Percentiles rank a stretch among this genome's conserved stretches.
Evolutionary conservation across 306 rosid species (phyloP).

Genomic region (Cucurbita moschata): DNA sequence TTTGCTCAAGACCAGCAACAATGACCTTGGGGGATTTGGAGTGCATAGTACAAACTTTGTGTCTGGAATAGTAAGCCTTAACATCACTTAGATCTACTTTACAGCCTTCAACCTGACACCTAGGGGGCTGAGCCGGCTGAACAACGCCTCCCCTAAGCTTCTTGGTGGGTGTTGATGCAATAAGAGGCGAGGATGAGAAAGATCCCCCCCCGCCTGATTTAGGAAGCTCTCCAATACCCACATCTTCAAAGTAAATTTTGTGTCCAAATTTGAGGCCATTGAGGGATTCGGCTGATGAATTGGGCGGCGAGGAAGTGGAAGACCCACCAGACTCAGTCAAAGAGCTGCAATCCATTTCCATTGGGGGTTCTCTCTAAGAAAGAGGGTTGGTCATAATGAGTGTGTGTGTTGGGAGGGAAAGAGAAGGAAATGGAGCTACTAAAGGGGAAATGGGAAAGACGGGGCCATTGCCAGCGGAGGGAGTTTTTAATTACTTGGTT

Average conservation of each 20-base stretch:
- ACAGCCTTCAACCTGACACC: conserved; percentile 95
- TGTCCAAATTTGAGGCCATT: conserved; percentile 65
- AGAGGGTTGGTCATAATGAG: background rate
- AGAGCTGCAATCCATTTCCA: conserved; percentile 44
- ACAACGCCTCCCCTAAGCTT: conserved; percentile 32
- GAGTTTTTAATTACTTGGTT: too few relatives aligned
- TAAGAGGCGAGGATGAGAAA: conserved; percentile 11
- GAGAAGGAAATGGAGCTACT: too few relatives aligned
- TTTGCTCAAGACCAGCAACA: conserved; percentile 63
- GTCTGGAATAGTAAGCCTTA: conserved; percentile 82
- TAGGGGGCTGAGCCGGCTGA: conserved; percentile 45
- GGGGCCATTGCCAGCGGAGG: too few relatives aligned
- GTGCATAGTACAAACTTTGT: conserved; percentile 76
- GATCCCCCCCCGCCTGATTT: conserved; percentile 23
- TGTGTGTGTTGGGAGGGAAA: too few relatives aligned
- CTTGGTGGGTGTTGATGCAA: conserved; percentile 23
- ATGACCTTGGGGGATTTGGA: conserved; percentile 68
- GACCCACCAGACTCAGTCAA: conserved; percentile 38
- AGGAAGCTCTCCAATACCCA: conserved; percentile 19
- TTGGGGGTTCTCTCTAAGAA: background rate
- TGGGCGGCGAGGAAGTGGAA: conserved; percentile 30
- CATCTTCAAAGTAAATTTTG: conserved; percentile 69
- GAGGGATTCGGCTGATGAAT: conserved; percentile 47
- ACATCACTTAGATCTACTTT: conserved; percentile 71
- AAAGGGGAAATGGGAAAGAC: too few relatives aligned